Evolutionary conservation across 2,329 filamentous ascomycete species (phyloP).

Genomic region (Penicillium brasilianum): DNA sequence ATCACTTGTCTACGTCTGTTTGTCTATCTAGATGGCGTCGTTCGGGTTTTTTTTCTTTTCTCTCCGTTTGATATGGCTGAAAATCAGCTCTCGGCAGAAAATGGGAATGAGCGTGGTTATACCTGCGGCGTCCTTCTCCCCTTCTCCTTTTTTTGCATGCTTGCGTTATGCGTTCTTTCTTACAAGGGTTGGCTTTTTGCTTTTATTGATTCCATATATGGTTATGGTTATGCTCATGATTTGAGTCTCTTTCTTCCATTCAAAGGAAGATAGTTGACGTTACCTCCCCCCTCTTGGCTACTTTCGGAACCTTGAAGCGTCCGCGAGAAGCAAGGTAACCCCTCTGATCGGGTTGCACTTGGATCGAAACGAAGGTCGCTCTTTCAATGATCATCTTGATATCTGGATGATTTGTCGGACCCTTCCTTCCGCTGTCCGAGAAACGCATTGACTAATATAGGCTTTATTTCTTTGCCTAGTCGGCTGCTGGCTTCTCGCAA

Average conservation of each 20-base stretch:
- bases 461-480: conserved; percentile 17
- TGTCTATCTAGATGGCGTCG: conserved; percentile 24
- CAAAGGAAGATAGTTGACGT: conserved; percentile 3
- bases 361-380: neutral
- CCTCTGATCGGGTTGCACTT: neutral
- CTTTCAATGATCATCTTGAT: neutral
- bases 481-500: conserved; percentile 4
- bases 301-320: neutral
- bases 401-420: neutral
- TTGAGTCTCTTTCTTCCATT: neutral
- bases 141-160: conserved; percentile 17
- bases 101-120: conserved; percentile 10
- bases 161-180: conserved; percentile 17
- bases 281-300: neutral
- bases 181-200: conserved; percentile 25
- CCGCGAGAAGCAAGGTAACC: neutral
- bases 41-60: conserved; percentile 10
- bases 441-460: conserved; percentile 1
- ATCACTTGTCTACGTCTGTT: neutral
- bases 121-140: conserved; percentile 12
- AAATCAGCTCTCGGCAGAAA: conserved; percentile 10
- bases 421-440: neutral
- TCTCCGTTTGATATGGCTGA: conserved; percentile 16
- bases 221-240: conserved; percentile 12
- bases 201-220: conserved; percentile 9